Conservation (phyloP, 2,329 filamentous ascomycete genomes). For the Amauroascus verrucosus region DNA sequence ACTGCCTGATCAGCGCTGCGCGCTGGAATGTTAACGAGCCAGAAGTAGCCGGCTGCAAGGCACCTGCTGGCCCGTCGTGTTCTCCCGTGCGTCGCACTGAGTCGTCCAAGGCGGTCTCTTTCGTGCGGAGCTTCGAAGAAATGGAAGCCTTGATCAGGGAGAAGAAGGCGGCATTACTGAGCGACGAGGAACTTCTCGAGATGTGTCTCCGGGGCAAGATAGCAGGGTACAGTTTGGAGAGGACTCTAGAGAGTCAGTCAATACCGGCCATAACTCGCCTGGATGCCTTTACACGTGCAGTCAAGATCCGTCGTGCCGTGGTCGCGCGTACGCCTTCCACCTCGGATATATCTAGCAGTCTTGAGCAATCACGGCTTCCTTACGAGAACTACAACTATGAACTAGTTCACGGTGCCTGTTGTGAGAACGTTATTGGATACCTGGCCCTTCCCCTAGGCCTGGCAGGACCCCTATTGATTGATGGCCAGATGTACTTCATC, state of each 20-base stretch:
- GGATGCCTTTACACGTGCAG: conserved; percentile 61
- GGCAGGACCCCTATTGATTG: conserved; percentile 83
- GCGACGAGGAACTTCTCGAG: conserved; percentile 73
- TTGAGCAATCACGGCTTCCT: conserved; percentile 78
- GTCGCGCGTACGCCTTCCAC: conserved; percentile 81
- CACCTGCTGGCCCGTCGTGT: no score
- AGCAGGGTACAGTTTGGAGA: conserved; percentile 86
- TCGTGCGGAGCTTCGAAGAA: no score
- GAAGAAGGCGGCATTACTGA: conserved; percentile 67
- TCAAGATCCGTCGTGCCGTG: conserved; percentile 81
- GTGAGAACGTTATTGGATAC: conserved; percentile 96
- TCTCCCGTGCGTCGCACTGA: no score
- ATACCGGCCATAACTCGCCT: conserved; percentile 37
- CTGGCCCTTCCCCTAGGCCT: conserved; percentile 89
- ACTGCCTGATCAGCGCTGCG: conserved; percentile 95
- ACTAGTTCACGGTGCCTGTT: conserved; percentile 89
- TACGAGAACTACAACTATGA: conserved; percentile 92
- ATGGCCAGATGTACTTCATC: conserved; percentile 91
- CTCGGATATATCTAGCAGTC: conserved; percentile 58
- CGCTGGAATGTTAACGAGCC: conserved; percentile 95
- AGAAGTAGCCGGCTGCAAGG: conserved; percentile 35
- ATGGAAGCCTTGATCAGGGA: conserved; percentile 43
- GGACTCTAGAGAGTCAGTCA: conserved; percentile 83
- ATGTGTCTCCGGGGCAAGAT: conserved; percentile 85
- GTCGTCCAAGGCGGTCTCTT: no score